Conservation (phyloP, 129 eudicot genomes). For the Chrysanthemum makinoi region DNA sequence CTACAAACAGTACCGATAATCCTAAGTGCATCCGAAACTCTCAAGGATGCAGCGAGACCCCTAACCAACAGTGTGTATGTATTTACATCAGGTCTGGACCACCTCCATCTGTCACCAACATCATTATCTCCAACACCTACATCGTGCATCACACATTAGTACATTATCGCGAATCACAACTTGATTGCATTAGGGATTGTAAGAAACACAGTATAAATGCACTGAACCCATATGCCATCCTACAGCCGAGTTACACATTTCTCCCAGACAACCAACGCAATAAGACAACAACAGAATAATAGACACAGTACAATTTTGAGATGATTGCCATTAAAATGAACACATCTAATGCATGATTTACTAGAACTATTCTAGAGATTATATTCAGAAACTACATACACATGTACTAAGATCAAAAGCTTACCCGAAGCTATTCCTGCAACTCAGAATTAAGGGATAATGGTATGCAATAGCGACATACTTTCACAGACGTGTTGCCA, state of each 20-base stretch:
- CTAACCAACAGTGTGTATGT: constrained; percentile 59
- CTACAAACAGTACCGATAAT: constrained; percentile 65
- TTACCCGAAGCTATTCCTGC: not conserved
- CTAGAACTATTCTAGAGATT: no score
- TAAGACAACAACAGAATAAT: no score
- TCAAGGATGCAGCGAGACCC: constrained; percentile 81
- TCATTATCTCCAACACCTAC: constrained; percentile 57
- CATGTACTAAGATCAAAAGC: not conserved
- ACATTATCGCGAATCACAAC: not conserved
- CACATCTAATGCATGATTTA: no score
- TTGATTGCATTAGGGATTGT: not conserved
- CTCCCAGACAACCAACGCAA: no score
- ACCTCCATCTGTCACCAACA: constrained; percentile 64
- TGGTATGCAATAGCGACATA: not conserved
- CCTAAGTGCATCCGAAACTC: constrained; percentile 87
- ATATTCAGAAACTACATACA: constrained; percentile 1
- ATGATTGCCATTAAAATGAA: no score
- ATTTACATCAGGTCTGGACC: constrained; percentile 93
- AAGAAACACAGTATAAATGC: not conserved
- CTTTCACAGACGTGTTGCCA: no score
- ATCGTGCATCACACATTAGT: constrained; percentile 21
- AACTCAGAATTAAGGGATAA: not conserved
- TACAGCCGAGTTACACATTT: no score
- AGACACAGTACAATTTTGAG: no score
- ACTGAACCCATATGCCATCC: no score